These are phyloP conservation scores for Zymoseptoria passerinii DNA, from an alignment of 2,329 filamentous ascomycete genomes.

Conservation along the genomic window DNA sequence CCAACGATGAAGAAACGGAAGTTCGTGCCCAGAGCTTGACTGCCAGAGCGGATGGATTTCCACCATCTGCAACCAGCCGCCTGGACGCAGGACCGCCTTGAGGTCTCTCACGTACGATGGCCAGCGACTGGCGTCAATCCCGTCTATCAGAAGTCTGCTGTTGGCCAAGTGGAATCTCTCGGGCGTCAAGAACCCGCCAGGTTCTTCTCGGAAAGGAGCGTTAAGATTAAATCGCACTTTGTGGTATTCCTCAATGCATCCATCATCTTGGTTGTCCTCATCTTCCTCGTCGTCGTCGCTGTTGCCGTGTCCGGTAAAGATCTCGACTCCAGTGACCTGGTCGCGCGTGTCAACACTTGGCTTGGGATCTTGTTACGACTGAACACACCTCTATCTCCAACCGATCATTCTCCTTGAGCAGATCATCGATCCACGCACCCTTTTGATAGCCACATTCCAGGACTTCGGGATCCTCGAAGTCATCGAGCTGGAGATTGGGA, in stretches of 20 bases:
- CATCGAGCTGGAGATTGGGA: conserved; percentile 13
- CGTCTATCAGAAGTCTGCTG: conserved; percentile 62
- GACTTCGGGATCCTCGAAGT: conserved; percentile 18
- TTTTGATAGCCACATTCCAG: conserved; percentile 30
- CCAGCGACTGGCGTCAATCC: conserved; percentile 68
- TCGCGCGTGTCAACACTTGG: not conserved
- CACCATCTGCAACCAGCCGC: conserved; percentile 82
- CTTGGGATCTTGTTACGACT: not conserved
- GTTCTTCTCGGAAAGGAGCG: conserved; percentile 20
- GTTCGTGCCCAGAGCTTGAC: conserved; percentile 38
- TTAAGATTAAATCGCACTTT: conserved; percentile 31
- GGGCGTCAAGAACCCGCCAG: conserved; percentile 14
- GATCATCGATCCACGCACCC: conserved; percentile 27
- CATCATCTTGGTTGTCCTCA: conserved; percentile 16
- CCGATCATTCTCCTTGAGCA: conserved; percentile 28
- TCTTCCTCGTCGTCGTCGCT: conserved; percentile 19
- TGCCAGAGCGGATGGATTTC: conserved; percentile 81
- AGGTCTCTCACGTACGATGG: conserved; percentile 67
- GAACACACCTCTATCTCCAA: not conserved
- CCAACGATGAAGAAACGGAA: conserved; percentile 19
- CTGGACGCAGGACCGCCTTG: conserved; percentile 59
- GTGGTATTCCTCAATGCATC: conserved; percentile 19
- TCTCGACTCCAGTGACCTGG: conserved; percentile 28
- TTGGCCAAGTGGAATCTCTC: conserved; percentile 75
- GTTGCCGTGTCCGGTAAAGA: conserved; percentile 23